These are phyloP conservation scores for Puccinia triticina DNA, from an alignment of 1,284 basidiomycete genomes.

Conservation along the genomic window DNA sequence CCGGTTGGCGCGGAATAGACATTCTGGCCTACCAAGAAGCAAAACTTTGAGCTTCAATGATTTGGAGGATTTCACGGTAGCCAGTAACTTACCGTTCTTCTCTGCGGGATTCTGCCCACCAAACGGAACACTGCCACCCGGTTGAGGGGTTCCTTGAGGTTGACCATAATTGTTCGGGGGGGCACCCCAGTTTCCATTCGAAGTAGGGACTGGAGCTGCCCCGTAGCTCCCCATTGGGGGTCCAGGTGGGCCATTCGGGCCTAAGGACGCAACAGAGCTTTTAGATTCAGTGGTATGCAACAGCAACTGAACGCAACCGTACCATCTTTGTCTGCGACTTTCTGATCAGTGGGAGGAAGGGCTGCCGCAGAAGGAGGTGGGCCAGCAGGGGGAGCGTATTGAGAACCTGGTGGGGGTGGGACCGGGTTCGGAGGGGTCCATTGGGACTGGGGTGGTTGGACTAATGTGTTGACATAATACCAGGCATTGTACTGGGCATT, in stretches of 20 bases:
- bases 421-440: slow-evolving; percentile 31
- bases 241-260: slow-evolving; percentile 16
- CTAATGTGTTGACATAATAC: slow-evolving; percentile 40
- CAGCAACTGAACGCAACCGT: not conserved
- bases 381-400: slow-evolving; percentile 35
- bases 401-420: not conserved
- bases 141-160: not conserved
- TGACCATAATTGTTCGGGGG: not conserved
- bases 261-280: not conserved
- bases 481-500: slow-evolving; percentile 45
- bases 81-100: not conserved
- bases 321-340: slow-evolving; percentile 18
- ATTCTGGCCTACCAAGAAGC: not conserved
- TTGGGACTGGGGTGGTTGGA: slow-evolving; percentile 38
- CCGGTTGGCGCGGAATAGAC: not conserved
- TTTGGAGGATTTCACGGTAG: not conserved
- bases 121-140: not conserved
- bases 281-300: not conserved
- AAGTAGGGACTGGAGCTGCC: not conserved
- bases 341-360: not conserved
- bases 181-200: not conserved
- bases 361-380: slow-evolving; percentile 11
- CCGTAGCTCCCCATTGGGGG: slow-evolving; percentile 3
- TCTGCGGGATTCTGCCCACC: not conserved
- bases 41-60: not conserved